Evolutionary conservation across 164 flowering plant genomes (phyloP), one percentile per base, ranked within the genome.

Genomic region (Kingdonia uniflora): DNA sequence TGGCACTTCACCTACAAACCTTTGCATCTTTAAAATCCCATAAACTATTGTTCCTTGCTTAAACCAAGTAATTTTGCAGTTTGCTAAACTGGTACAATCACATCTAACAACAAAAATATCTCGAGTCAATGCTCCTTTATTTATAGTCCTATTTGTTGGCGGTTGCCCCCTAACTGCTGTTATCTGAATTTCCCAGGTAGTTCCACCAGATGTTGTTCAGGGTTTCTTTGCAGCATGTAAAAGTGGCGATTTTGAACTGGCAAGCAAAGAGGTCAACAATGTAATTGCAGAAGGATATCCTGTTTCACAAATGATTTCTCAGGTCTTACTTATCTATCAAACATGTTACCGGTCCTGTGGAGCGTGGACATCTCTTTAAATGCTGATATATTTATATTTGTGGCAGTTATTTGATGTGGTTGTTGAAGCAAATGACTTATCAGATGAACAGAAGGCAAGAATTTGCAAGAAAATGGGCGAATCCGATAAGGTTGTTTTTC

Each of bases 261-360:
- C 87, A 16, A 81, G 83, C 76, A 79, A 76, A 68, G 85, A 81
- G 77, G 97, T 83, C 49, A 74, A 68, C 48, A 76, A 80, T 62
- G 60, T 78, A 20, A 79, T 85, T 67, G 89, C 95, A 49, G 97
- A 94, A 62, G 99, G 99, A 56, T 87, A 94, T 68, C 96, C 97
- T 55, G 95, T 73, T 57, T 81, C 95, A 58, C 97, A 87, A 73
- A 77, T 85, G 85, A 75, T 89, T 63, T 72, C 83, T 56, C 97
- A 92, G 97, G 99, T 92, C 16, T 46, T 40, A 19, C 43, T n/a
- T 47, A 47, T 29, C n/a, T 19, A 39, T 57, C 20, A 23, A 4
- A 39, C 35, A 29, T 29, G 8, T 4, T 29, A 8, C 6, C 35
- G 4, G 8, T 29, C 35, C 8, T 29, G 8, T 29, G 8, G 35